Conservation (phyloP, 2,329 filamentous ascomycete species). For the Calonectria fujianensis region DNA sequence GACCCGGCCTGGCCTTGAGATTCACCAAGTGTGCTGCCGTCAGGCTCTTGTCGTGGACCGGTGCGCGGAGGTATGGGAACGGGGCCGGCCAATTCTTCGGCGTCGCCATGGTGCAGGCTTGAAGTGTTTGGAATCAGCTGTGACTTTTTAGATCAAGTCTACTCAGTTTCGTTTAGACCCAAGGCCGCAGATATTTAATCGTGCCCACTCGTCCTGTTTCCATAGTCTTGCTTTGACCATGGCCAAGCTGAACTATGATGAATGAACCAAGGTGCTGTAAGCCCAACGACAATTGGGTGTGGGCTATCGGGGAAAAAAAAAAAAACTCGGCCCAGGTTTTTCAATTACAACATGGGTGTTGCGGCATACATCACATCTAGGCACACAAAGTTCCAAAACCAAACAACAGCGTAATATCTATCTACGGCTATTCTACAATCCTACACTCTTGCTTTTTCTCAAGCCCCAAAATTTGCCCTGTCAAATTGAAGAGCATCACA, state of each 20-base stretch:
- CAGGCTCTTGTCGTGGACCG: slow-evolving; percentile 69
- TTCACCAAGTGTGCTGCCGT: slow-evolving; percentile 63
- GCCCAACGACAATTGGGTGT: background rate
- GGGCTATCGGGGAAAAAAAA: background rate
- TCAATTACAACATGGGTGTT: background rate
- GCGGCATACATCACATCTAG: background rate
- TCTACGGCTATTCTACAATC: slow-evolving; percentile 55
- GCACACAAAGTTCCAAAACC: slow-evolving; percentile 13
- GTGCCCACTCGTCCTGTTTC: background rate
- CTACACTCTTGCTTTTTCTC: slow-evolving; percentile 37
- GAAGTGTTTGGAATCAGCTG: background rate
- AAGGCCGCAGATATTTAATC: background rate
- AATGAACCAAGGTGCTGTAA: background rate
- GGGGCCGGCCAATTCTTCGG: slow-evolving; percentile 76
- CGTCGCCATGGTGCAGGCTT: slow-evolving; percentile 54
- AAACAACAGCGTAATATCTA: slow-evolving; percentile 37
- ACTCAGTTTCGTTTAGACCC: background rate
- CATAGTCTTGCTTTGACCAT: background rate
- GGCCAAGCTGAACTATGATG: background rate
- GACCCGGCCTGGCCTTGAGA: slow-evolving; percentile 59
- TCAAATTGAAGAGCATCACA: slow-evolving; percentile 31
- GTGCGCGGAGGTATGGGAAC: slow-evolving; percentile 71
- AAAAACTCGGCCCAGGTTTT: no score
- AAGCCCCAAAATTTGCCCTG: slow-evolving; percentile 24
- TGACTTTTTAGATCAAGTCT: background rate